Base-by-base conservation (phyloP, 495 filamentous ascomycete genomes). In the Penicillium angulare region DNA sequence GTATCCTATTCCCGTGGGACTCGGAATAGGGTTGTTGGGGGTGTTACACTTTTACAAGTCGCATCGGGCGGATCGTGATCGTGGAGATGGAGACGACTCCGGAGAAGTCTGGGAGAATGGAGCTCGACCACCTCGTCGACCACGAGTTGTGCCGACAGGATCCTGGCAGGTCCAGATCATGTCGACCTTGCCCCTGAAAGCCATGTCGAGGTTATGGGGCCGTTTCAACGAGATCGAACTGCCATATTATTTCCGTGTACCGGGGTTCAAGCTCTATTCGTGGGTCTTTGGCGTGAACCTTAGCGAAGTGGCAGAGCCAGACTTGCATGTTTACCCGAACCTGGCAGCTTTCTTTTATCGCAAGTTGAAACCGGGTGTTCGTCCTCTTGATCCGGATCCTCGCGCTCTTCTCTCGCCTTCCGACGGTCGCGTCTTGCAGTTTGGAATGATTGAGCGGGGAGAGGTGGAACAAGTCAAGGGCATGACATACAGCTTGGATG, bases 401-500 rank as follows among this genome's bases (percentile, higher is more conserved):
- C 84, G 83, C 55, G 86, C 88, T 2, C 74, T 98, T 8, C 67
- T 97, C 2, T 89, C 90, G 0, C 93, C 93, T 10, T 81, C 95
- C 12, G 93, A 99, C 67, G 95, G 93, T 7, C 83, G 85, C 42
- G 78, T 99, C 22, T 76, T 99, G 13, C 93, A 97, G 61, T 97
- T 90, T 59, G 93, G 93, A 3, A 86, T 80, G 55, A 96, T 99
- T 48, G 86, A 93, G 55, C 80, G 87, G 42, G 92, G 92, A 23
- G 87, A 96, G 57, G 92, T 99, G n/a, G 93, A 97, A 67, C 93
- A 97, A 67, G 92, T 97, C 32, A 99, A 99, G 67, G 93, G 93
- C 38, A 92, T 97, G 79, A 97, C 91, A 3, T 99, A 99, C 68
- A 93, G 87, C 50, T 78, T 99, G 39, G 93, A 97, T 64, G 90